These are phyloP conservation scores for Myxozyma nipponensis DNA, from an alignment of 805 yeast species.

Conservation along the genomic window DNA sequence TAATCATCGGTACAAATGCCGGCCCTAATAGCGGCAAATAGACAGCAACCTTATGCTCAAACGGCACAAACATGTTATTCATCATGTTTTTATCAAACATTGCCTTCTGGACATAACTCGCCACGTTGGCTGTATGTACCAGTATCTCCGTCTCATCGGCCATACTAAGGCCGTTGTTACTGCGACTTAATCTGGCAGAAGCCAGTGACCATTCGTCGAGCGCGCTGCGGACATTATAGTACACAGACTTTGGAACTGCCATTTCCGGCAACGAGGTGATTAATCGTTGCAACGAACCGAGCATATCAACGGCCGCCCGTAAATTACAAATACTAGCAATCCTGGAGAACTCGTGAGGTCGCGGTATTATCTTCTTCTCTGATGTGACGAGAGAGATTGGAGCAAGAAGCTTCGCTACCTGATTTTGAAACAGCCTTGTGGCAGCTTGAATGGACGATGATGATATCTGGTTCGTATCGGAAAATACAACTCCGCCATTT, in stretches of 20 bases:
- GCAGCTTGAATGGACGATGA: constrained; percentile 42
- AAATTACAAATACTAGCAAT: constrained; percentile 56
- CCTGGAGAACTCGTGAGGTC: constrained; percentile 45
- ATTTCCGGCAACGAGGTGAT: constrained; percentile 69
- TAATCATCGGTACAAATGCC: constrained; percentile 53
- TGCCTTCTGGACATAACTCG: constrained; percentile 62
- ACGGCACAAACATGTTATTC: constrained; percentile 91
- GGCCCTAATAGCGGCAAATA: constrained; percentile 91
- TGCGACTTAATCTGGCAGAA: neutral
- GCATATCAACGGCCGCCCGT: constrained; percentile 59
- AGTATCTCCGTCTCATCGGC: constrained; percentile 26
- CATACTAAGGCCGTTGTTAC: neutral
- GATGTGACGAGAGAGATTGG: constrained; percentile 47
- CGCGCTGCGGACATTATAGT: constrained; percentile 52
- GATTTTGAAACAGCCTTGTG: constrained; percentile 68
- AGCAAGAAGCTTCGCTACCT: constrained; percentile 68
- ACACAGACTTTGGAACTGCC: constrained; percentile 74
- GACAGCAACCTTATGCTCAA: constrained; percentile 92
- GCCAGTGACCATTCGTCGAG: constrained; percentile 39
- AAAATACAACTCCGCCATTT: constrained; percentile 76
- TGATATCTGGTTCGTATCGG: constrained; percentile 23
- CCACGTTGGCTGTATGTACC: constrained; percentile 48
- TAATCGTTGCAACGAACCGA: constrained; percentile 67
- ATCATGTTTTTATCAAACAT: constrained; percentile 94
- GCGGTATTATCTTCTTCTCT: constrained; percentile 5